Percentiles rank a stretch among this genome's conserved stretches.
Conservation (phyloP, 805 yeast genomes). For the Ogataea polymorpha region DNA sequence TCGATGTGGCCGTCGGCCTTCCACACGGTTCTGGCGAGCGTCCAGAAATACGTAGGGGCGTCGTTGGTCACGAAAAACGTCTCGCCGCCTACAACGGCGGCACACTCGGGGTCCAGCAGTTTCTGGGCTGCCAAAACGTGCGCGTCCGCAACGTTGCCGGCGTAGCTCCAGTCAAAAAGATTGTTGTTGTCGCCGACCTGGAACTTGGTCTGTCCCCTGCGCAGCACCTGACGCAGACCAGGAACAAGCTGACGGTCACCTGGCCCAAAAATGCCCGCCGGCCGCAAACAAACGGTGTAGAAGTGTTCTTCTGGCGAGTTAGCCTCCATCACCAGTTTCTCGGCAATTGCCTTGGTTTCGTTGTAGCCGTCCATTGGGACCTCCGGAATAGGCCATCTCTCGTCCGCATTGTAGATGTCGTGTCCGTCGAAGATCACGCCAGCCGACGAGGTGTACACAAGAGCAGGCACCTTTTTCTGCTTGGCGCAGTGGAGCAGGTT, state of each 20-base stretch:
- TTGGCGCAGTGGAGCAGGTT: constrained; percentile 67
- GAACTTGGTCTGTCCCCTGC: constrained; percentile 81
- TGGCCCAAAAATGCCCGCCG: constrained; percentile 98
- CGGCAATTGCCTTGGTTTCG: constrained; percentile 91
- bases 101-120: constrained; percentile 46
- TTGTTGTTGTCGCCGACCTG: constrained; percentile 95
- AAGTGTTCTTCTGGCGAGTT: constrained; percentile 56
- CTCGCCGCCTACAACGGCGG: constrained; percentile 68
- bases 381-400: constrained; percentile 87
- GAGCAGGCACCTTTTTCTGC: constrained; percentile 49
- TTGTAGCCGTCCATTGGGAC: constrained; percentile 96
- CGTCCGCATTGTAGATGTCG: constrained; percentile 89
- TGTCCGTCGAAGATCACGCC: constrained; percentile 97
- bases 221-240: constrained; percentile 79
- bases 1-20: constrained; percentile 90
- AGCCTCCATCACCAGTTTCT: constrained; percentile 71
- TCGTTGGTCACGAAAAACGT: constrained; percentile 90
- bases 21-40: constrained; percentile 95
- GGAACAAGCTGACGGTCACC: constrained; percentile 98
- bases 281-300: constrained; percentile 83
- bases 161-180: constrained; percentile 94
- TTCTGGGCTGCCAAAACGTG: constrained; percentile 90
- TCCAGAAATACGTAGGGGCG: constrained; percentile 94
- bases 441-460: constrained; percentile 95
- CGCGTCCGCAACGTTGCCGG: constrained; percentile 97